phyloP scores from a whole-genome alignment of 2,329 filamentous ascomycete genomes.

The Balansia obtecta region DNA sequence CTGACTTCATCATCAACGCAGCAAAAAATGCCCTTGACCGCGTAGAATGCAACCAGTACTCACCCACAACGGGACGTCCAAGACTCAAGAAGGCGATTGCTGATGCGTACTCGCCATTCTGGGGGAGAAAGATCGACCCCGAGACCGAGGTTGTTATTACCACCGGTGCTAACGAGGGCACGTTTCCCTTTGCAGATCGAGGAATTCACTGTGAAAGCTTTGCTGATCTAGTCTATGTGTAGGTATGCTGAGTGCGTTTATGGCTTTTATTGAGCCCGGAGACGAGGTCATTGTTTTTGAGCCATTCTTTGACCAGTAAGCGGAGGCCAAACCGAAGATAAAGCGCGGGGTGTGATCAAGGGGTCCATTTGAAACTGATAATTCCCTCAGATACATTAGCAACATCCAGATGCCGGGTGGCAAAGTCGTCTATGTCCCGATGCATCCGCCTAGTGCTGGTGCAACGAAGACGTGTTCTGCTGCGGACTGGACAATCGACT shows the following conservation, averaged over 20 bases:
- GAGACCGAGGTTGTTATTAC: constrained; percentile 93
- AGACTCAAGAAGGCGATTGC: constrained; percentile 87
- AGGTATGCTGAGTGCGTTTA: constrained; percentile 89
- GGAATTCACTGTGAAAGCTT: not conserved
- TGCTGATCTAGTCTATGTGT: not conserved
- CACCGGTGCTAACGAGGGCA: constrained; percentile 71
- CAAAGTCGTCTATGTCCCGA: constrained; percentile 87
- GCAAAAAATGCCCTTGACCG: constrained; percentile 80
- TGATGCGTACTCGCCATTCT: constrained; percentile 81
- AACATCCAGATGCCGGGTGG: constrained; percentile 98
- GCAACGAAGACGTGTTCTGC: constrained; percentile 70
- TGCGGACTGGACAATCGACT: constrained; percentile 77
- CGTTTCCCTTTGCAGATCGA: not conserved
- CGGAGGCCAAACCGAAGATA: not conserved
- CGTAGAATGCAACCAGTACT: constrained; percentile 98
- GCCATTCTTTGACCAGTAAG: constrained; percentile 90
- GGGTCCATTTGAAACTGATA: not conserved
- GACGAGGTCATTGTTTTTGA: constrained; percentile 98
- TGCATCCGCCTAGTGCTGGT: constrained; percentile 77
- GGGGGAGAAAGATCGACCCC: constrained; percentile 69
- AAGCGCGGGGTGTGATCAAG: too few species aligned
- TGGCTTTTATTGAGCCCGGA: constrained; percentile 88
- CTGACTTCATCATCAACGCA: constrained; percentile 78
- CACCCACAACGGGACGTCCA: constrained; percentile 85
- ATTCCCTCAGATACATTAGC: constrained; percentile 51